phyloP scores from a whole-genome alignment of 345 rosid genomes.

The Litchi chinensis region DNA sequence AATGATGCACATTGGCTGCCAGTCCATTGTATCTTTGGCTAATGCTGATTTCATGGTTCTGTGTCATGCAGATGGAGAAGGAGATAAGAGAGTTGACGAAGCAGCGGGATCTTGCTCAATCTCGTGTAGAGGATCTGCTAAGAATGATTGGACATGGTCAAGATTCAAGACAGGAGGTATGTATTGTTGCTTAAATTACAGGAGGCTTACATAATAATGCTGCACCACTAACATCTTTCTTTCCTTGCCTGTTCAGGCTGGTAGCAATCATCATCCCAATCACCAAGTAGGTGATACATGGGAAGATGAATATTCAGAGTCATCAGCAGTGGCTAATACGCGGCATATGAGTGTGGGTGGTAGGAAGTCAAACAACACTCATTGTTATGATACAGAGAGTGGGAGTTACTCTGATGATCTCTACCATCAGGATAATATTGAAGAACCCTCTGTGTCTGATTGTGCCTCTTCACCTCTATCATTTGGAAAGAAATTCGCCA shows the following conservation, averaged over 20 bases:
- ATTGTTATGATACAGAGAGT: conserved; percentile 45
- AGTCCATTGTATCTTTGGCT: conserved; percentile 1
- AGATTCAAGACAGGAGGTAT: conserved; percentile 56
- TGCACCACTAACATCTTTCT: conserved; percentile 22
- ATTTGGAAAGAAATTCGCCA: conserved; percentile 42
- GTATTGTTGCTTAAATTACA: conserved; percentile 9
- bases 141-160: conserved; percentile 58
- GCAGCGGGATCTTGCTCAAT: conserved; percentile 88
- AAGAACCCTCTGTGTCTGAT: conserved; percentile 52
- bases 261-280: conserved; percentile 35
- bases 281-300: conserved; percentile 46
- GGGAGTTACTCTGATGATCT: conserved; percentile 42
- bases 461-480: conserved; percentile 45
- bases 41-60: conserved; percentile 26
- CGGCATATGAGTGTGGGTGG: conserved; percentile 17
- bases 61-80: conserved; percentile 73
- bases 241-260: conserved; percentile 41
- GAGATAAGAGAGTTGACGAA: conserved; percentile 73
- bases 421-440: conserved; percentile 28
- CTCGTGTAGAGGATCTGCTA: conserved; percentile 76
- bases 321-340: conserved; percentile 50
- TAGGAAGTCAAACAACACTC: conserved; percentile 26
- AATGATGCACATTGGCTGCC: neutral
- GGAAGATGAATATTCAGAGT: conserved; percentile 74
- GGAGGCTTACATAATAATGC: conserved; percentile 1